Evolutionary conservation across 208 protist genomes (phyloP), one percentile per base, ranked within the genome.

Genomic region (Leishmania major): DNA sequence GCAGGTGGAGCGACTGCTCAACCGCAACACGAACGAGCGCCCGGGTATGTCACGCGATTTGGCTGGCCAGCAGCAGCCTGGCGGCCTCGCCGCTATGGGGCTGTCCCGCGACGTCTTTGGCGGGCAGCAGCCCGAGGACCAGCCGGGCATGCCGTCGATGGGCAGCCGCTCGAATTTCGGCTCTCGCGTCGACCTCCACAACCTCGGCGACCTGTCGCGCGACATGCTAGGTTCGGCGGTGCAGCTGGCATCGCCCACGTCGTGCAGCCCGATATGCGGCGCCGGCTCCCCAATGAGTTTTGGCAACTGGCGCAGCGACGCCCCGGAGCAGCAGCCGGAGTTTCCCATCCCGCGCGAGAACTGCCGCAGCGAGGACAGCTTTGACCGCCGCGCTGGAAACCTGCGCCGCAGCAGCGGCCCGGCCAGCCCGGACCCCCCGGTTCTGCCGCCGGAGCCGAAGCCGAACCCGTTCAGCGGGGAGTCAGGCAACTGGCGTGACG

Each of bases 1-100:
- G 87, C 94, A 97, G 80, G 85, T 96, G 62, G 91, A 94, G 69
- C 92, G 93, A 47, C 84, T 97, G 59, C 89, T 90, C 28, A 90
- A 92, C 53, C 84, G 87, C 79, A 77, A 79, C 81, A 59, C 84
- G 82, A 69, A 79, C 84, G 75, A 87, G 77, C 77, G 82, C 69
- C 40, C 79, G 11, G 80, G 86, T 31, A 72, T 94, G 51, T 84
- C 88, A 28, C 86, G 93, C 55, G 89, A 94, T 45, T 75, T 71
- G 11, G 84, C 90, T n/a, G 91, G 88, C 25, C 90, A 91, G 85
- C 87, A 86, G 75, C 85, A 89, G 82, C 77, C 81, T 17, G 75
- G 75, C 57, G 82, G 70, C 11, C 77, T 79, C 25, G 71, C 88
- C n/a, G 83, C 85, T 53, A 90, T 90, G 75, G 67, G 88, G 7